phyloP scores from a whole-genome alignment of 1,284 basidiomycete species.

The Agaricales sp. region DNA sequence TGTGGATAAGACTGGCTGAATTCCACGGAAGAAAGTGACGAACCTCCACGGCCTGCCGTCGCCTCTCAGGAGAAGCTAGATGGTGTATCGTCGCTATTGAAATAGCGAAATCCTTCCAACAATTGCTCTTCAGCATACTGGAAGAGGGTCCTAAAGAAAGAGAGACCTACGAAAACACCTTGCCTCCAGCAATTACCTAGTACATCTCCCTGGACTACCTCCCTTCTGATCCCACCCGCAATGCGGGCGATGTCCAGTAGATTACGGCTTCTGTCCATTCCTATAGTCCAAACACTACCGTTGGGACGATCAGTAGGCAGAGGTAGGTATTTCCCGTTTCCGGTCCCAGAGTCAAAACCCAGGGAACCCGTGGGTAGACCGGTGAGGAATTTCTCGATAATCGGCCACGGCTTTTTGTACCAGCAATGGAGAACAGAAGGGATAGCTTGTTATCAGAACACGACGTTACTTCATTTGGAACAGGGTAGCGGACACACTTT shows the following conservation, averaged over 20 bases:
- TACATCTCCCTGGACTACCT: conserved; percentile 72
- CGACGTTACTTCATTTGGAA: conserved; percentile 5
- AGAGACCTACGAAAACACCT: conserved; percentile 61
- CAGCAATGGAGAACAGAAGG: neutral
- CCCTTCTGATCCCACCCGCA: conserved; percentile 38
- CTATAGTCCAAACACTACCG: conserved; percentile 56
- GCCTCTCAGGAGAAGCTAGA: conserved; percentile 67
- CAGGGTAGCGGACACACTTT: conserved; percentile 44
- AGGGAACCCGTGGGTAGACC: conserved; percentile 69
- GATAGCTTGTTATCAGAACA: neutral
- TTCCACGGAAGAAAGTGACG: conserved; percentile 11
- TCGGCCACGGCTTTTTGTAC: conserved; percentile 78
- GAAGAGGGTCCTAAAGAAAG: neutral
- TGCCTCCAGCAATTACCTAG: conserved; percentile 60
- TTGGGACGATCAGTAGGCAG: conserved; percentile 48
- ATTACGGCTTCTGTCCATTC: conserved; percentile 73
- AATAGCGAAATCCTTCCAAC: conserved; percentile 78
- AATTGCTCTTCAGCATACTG: neutral
- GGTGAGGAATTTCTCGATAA: conserved; percentile 76
- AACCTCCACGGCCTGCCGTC: conserved; percentile 67
- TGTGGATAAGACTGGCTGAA: conserved; percentile 4
- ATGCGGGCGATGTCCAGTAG: conserved; percentile 66
- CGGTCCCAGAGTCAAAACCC: conserved; percentile 92
- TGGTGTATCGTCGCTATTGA: conserved; percentile 96
- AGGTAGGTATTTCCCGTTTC: conserved; percentile 95